Conservation (phyloP, 768 basidiomycete species). For the Termitomyces sp. region DNA sequence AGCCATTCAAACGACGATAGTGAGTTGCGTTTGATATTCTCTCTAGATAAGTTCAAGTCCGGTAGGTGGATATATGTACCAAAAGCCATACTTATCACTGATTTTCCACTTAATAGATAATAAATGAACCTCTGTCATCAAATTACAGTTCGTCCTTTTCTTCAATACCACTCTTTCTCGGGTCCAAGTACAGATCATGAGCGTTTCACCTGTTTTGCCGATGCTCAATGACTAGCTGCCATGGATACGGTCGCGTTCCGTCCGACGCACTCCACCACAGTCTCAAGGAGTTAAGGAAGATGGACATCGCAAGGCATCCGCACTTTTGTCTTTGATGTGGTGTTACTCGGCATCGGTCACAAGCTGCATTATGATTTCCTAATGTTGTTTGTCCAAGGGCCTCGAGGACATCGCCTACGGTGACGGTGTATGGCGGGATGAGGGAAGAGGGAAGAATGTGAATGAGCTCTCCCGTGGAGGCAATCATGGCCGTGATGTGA, state of each 20-base stretch:
- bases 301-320: neutral
- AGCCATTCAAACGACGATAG: neutral
- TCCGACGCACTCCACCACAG: conserved; percentile 4
- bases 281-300: neutral
- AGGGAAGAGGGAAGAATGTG: neutral
- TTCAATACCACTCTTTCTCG: neutral
- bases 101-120: neutral
- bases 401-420: conserved; percentile 8
- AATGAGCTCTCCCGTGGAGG: neutral
- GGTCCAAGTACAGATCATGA: neutral
- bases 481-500: conserved; percentile 3
- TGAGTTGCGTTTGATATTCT: neutral
- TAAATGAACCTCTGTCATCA: neutral
- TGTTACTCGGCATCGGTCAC: neutral
- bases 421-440: neutral
- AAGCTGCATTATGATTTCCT: neutral
- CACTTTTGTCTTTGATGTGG: neutral
- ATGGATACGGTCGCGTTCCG: conserved; percentile 1
- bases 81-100: neutral
- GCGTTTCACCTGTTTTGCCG: neutral
- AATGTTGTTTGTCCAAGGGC: neutral
- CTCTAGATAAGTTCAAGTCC: neutral
- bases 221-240: conserved; percentile 7
- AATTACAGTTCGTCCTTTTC: neutral
- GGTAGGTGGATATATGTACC: no score